Percentiles rank a stretch among this genome's conserved stretches.
phyloP scores from a whole-genome alignment of 208 protist genomes.

The Crithidia fasciculata region DNA sequence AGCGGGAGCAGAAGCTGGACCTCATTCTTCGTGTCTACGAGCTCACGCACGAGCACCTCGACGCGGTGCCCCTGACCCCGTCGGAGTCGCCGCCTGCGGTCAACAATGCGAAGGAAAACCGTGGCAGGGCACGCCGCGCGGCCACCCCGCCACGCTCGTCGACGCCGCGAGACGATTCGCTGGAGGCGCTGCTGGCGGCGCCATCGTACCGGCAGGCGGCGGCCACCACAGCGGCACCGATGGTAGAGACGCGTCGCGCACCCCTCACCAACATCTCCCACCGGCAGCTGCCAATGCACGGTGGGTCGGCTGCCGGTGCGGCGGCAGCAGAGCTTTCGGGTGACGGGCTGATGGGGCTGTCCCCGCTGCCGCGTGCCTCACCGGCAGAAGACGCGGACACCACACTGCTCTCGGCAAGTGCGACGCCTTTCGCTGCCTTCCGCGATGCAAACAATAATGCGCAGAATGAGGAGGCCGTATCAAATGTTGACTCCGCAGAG shows the following conservation, averaged over 20 bases:
- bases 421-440: not conserved
- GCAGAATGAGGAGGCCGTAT: no score
- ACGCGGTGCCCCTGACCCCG: conserved; percentile 43
- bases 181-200: not conserved
- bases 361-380: conserved; percentile 7
- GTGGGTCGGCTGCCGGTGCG: no score
- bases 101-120: not conserved
- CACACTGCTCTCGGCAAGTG: conserved; percentile 1
- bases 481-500: not conserved
- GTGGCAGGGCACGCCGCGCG: not conserved
- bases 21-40: conserved; percentile 81
- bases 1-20: conserved; percentile 77
- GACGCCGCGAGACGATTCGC: conserved; percentile 2
- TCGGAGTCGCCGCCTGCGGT: not conserved
- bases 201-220: not conserved
- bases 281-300: not conserved
- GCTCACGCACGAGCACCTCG: conserved; percentile 74
- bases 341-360: conserved; percentile 11
- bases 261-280: conserved; percentile 11
- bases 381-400: conserved; percentile 12
- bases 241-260: not conserved
- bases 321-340: not conserved
- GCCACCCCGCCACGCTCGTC: not conserved
- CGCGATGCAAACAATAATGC: not conserved
- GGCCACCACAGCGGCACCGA: not conserved